Evolutionary conservation across 2,329 filamentous ascomycete genomes (phyloP).

Genomic region (Biscogniauxia mediterranea): DNA sequence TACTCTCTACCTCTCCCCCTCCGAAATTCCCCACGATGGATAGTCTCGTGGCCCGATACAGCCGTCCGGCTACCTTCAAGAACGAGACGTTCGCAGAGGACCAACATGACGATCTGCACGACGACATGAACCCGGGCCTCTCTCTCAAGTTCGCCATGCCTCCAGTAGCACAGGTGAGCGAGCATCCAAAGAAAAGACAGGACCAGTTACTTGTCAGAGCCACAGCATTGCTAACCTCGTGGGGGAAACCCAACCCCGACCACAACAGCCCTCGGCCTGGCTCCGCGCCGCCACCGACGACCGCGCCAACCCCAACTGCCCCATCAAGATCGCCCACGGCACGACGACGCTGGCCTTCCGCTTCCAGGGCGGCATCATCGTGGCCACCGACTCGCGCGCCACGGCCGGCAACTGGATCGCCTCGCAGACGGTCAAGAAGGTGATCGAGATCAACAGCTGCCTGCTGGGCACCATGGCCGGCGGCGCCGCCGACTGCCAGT

Average conservation of each 20-base stretch:
- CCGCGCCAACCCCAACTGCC: constrained; percentile 91
- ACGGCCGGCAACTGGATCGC: constrained; percentile 99
- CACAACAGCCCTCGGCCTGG: constrained; percentile 76
- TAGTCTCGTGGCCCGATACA: constrained; percentile 88
- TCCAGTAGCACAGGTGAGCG: constrained; percentile 80
- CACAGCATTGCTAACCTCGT: constrained; percentile 4
- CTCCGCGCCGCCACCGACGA: constrained; percentile 97
- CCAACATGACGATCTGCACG: constrained; percentile 70
- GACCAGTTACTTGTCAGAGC: neutral
- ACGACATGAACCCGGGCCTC: constrained; percentile 69
- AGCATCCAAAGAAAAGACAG: constrained; percentile 30
- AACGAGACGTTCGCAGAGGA: constrained; percentile 71
- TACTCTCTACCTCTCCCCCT: too few relatives aligned
- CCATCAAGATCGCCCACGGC: constrained; percentile 99
- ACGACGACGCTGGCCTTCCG: constrained; percentile 97
- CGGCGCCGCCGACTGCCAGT: constrained; percentile 98
- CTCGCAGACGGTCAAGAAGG: constrained; percentile 99
- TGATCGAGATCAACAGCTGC: constrained; percentile 95
- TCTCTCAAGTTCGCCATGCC: constrained; percentile 95
- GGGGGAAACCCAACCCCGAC: neutral
- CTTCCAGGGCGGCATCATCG: constrained; percentile 97
- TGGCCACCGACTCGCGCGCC: constrained; percentile 94
- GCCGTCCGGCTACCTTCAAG: constrained; percentile 69
- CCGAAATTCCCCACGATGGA: constrained; percentile 63
- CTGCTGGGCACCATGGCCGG: constrained; percentile 97